Percentiles rank a stretch among this genome's conserved stretches.
Conservation (phyloP, 345 rosid genomes). For the Hibiscus syriacus region DNA sequence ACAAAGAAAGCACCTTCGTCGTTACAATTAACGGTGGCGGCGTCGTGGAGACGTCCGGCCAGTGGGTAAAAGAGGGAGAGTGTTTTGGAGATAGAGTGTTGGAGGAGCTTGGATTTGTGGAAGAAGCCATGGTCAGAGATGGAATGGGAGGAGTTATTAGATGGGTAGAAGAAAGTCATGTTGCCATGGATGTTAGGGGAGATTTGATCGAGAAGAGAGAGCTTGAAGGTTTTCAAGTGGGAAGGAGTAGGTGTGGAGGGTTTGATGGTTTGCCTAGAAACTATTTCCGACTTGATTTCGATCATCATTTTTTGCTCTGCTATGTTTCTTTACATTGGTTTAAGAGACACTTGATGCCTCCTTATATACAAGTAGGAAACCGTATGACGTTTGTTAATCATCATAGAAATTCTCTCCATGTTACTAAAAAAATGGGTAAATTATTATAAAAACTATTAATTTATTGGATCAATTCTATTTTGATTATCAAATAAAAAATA, state of each 20-base stretch:
- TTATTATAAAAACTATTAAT: no score
- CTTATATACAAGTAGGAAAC: not conserved
- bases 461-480: no score
- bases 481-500: no score
- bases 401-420: not conserved
- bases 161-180: slow-evolving; percentile 20
- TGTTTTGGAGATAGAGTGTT: slow-evolving; percentile 12
- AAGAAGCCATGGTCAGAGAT: not conserved
- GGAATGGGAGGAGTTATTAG: not conserved
- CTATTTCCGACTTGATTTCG: slow-evolving; percentile 7
- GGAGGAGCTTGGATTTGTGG: slow-evolving; percentile 10
- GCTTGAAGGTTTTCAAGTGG: slow-evolving; percentile 12
- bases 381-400: not conserved
- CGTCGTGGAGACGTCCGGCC: slow-evolving; percentile 10
- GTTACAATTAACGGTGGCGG: slow-evolving; percentile 13
- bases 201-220: slow-evolving; percentile 19
- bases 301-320: not conserved
- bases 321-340: not conserved
- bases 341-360: not conserved
- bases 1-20: slow-evolving; percentile 20
- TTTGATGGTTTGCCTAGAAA: slow-evolving; percentile 4
- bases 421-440: no score
- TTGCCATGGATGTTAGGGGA: slow-evolving; percentile 10
- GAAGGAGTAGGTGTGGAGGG: slow-evolving; percentile 12
- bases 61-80: slow-evolving; percentile 18